Percentiles rank a stretch among this genome's conserved stretches.
Evolutionary conservation across 495 filamentous ascomycete genomes (phyloP).

Genomic region (Penicilliopsis zonata): DNA sequence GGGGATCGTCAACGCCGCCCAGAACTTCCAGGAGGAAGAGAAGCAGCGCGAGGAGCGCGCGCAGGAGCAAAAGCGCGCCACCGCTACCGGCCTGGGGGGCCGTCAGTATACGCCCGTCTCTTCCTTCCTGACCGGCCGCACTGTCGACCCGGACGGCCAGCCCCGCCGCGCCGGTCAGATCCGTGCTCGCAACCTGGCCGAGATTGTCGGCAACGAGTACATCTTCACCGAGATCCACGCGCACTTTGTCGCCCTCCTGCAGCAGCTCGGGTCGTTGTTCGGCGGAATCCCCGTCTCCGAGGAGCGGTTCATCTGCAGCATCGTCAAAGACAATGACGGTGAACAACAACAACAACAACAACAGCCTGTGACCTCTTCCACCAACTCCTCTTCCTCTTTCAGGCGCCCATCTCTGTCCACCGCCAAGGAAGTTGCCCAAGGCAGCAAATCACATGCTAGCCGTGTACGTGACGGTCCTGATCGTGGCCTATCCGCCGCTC

Average conservation of each 20-base stretch:
- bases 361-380: no score
- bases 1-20: constrained; percentile 56
- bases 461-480: constrained; percentile 21
- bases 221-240: constrained; percentile 84
- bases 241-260: constrained; percentile 60
- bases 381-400: no score
- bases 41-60: constrained; percentile 32
- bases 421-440: no score
- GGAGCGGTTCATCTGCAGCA: constrained; percentile 32
- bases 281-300: constrained; percentile 32
- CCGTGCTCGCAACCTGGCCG: constrained; percentile 65
- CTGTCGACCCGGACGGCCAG: constrained; percentile 45
- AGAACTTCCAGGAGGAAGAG: constrained; percentile 37
- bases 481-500: constrained; percentile 22
- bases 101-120: constrained; percentile 43
- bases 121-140: constrained; percentile 51
- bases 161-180: constrained; percentile 39
- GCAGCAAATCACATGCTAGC: no score
- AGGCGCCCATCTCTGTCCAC: no score
- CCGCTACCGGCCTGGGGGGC: no score
- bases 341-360: no score
- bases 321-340: no score
- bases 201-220: constrained; percentile 74
- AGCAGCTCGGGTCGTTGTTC: constrained; percentile 47
- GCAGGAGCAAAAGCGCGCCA: constrained; percentile 11